Base-by-base conservation (phyloP, 2,329 filamentous ascomycete species). In the Ceratocystis eucalypticola region DNA sequence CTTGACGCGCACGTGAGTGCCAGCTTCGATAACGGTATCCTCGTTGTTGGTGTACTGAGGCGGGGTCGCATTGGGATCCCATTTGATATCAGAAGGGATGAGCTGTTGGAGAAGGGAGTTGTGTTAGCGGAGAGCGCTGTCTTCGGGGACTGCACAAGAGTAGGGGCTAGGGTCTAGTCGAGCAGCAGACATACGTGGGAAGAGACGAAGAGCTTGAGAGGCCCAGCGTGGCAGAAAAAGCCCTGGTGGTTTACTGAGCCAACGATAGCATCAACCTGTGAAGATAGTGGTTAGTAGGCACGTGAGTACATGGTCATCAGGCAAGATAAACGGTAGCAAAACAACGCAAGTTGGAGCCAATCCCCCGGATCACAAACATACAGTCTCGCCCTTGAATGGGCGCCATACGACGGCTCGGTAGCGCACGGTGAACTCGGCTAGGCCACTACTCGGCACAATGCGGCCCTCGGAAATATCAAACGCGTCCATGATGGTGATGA, bases 351-450 rank as follows among this genome's bases (percentile, higher is more conserved):
- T 41, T 41, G 37, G 3, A 41, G 37, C 37, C 8, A 41, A 41
- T 41, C 10, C 10, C 10, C 37, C 10, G 10, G 10, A 41, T 41
- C 8, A 41, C 37, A 41, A 41, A 69, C 88, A 77, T 85, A 96
- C 94, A 76, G 94, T 96, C 82, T 99, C 94, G 73, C 94, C 93
- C 77, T 94, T 93, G 81, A 97, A 99, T 10, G 94, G 94, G 73
- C 93, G 85, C 93, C 93, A 99, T 67, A 99, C 91, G 68, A 99
- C 93, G 65, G 94, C 94, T 69, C 92, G 89, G 75, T 96, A 99
- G 72, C 89, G 86, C 61, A 99, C 91, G 0, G 89, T 96, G 74
- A 96, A 99, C 76, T 96, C 91, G 22, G 94, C 93, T 71, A 95
- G 82, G 8, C 92, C 94, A 69, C 88, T 96, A 7, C 93, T 90